These are phyloP conservation scores for Zygosaccharomyces pseudobailii DNA, from an alignment of 1,139 yeast genomes.

Conservation along the genomic window DNA sequence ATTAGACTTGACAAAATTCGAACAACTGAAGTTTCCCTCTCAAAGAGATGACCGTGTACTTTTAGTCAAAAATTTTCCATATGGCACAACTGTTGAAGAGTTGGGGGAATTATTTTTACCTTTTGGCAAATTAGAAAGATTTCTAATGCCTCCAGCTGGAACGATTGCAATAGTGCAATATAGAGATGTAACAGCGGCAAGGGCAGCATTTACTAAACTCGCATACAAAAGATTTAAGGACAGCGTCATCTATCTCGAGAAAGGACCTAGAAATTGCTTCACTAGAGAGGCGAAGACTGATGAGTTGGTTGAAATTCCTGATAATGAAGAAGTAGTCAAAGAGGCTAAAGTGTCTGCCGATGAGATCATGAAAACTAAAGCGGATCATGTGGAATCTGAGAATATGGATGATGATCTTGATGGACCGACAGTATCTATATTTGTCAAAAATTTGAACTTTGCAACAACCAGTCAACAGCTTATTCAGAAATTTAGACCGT, in stretches of 20 bases:
- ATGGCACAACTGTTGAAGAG: conserved; percentile 75
- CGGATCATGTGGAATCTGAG: conserved; percentile 28
- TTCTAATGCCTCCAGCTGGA: conserved; percentile 94
- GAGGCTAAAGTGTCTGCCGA: conserved; percentile 42
- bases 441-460: conserved; percentile 89
- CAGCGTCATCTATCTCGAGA: conserved; percentile 81
- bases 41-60: conserved; percentile 80
- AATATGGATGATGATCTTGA: conserved; percentile 44
- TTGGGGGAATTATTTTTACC: conserved; percentile 74
- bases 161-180: conserved; percentile 95
- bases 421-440: conserved; percentile 79
- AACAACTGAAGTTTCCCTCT: conserved; percentile 39
- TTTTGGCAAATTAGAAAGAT: conserved; percentile 73
- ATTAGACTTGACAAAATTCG: conserved; percentile 73
- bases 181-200: conserved; percentile 75
- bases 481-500: conserved; percentile 55
- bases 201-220: conserved; percentile 82
- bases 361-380: conserved; percentile 40
- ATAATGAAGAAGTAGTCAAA: conserved; percentile 38
- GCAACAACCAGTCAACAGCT: conserved; percentile 61
- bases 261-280: conserved; percentile 86
- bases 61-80: conserved; percentile 85
- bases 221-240: conserved; percentile 86
- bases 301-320: conserved; percentile 27
- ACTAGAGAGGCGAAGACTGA: conserved; percentile 46